Conservation (phyloP, 23 red algal species). For the Pyropia yezoensis region DNA sequence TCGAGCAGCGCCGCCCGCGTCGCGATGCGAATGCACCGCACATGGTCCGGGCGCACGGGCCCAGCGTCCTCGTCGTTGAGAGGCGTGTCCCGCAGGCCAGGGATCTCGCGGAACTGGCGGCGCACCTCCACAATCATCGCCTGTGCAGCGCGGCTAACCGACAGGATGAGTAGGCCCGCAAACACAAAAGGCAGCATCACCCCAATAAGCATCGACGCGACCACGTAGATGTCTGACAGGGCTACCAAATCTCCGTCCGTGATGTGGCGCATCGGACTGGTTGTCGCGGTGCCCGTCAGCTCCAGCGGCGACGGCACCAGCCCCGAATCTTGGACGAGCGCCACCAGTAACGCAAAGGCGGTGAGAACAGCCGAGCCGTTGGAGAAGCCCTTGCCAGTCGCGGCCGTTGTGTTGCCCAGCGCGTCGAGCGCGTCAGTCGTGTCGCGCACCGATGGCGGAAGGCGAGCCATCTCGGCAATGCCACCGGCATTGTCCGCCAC, state of each 20-base stretch:
- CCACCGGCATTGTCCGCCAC: slow-evolving; percentile 72
- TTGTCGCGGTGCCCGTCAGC: background rate
- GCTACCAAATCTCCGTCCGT: slow-evolving; percentile 18
- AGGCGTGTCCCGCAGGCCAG: slow-evolving; percentile 13
- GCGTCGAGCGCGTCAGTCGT: slow-evolving; percentile 15
- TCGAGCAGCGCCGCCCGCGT: slow-evolving; percentile 38
- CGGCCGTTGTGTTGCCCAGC: slow-evolving; percentile 9
- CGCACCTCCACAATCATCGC: slow-evolving; percentile 79
- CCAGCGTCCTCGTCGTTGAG: slow-evolving; percentile 12
- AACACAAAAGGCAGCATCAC: slow-evolving; percentile 69
- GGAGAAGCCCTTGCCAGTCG: slow-evolving; percentile 16
- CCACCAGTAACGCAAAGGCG: slow-evolving; percentile 1
- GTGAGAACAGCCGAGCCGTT: slow-evolving; percentile 21
- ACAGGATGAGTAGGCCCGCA: slow-evolving; percentile 53
- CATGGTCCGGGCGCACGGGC: slow-evolving; percentile 51
- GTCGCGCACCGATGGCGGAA: slow-evolving; percentile 8
- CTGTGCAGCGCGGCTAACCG: slow-evolving; percentile 68
- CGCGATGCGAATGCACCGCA: slow-evolving; percentile 37
- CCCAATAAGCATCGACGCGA: slow-evolving; percentile 60
- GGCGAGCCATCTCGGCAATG: slow-evolving; percentile 44
- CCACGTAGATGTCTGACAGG: slow-evolving; percentile 54
- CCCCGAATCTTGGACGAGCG: slow-evolving; percentile 10
- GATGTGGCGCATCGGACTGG: background rate
- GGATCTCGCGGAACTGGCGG: slow-evolving; percentile 73
- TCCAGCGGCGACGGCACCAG: background rate